Conservation (phyloP, 352 stramenopile genomes). For the Phytophthora litchii region DNA sequence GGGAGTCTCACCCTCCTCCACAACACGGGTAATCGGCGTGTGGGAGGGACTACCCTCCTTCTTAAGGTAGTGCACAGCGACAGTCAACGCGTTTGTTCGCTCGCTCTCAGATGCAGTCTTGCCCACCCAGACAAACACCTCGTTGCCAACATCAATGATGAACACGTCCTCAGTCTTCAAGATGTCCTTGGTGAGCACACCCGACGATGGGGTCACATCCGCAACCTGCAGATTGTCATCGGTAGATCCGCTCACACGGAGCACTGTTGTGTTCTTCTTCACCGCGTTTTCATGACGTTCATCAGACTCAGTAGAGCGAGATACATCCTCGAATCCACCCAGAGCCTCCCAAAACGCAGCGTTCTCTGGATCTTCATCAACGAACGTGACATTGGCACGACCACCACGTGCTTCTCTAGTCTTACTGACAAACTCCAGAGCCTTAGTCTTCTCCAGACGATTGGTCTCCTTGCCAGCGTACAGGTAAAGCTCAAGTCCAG, state of each 20-base stretch:
- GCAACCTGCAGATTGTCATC: conserved; percentile 55
- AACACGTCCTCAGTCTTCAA: conserved; percentile 93
- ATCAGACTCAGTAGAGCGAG: conserved; percentile 61
- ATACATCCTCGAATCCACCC: conserved; percentile 83
- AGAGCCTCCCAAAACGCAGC: conserved; percentile 92
- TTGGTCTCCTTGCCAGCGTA: conserved; percentile 81
- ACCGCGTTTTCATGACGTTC: conserved; percentile 64
- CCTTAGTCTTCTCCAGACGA: conserved; percentile 92
- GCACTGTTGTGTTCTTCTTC: conserved; percentile 74
- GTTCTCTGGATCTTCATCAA: conserved; percentile 91
- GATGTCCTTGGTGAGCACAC: conserved; percentile 76
- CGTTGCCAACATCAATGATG: conserved; percentile 89
- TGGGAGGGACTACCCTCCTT: conserved; percentile 54
- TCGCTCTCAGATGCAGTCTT: conserved; percentile 81
- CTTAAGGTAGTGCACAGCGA: conserved; percentile 87
- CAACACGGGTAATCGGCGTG: conserved; percentile 85
- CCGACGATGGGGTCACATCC: conserved; percentile 68
- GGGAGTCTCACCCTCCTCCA: conserved; percentile 82
- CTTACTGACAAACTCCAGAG: conserved; percentile 88
- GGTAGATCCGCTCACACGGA: conserved; percentile 75
- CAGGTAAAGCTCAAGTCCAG: conserved; percentile 91
- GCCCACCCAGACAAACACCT: conserved; percentile 94
- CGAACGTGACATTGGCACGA: conserved; percentile 81
- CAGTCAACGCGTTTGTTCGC: conserved; percentile 87
- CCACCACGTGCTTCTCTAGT: conserved; percentile 86